phyloP scores from a whole-genome alignment of 2,329 filamentous ascomycete genomes.

The Rosellinia necatrix region DNA sequence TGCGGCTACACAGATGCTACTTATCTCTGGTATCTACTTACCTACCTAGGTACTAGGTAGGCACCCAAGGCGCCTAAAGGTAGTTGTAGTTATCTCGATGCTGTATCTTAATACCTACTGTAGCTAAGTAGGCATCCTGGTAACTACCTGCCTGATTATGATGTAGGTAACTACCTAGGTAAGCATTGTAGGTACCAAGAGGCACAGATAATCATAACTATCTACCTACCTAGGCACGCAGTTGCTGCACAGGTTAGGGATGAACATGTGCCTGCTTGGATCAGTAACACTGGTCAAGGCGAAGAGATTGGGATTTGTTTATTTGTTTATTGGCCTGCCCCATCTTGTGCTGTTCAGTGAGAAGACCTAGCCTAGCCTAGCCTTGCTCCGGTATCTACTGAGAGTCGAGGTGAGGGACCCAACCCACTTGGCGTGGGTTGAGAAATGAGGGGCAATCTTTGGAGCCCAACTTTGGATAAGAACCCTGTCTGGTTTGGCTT shows the following conservation, averaged over 20 bases:
- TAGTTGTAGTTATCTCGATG: too few relatives aligned
- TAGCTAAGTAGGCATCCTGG: too few relatives aligned
- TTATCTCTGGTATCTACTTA: too few relatives aligned
- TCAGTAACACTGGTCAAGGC: background rate
- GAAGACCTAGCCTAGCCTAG: background rate
- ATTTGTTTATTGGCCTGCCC: constrained; percentile 15
- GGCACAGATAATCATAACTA: too few relatives aligned
- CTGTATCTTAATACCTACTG: too few relatives aligned
- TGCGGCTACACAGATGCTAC: background rate
- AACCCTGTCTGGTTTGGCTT: background rate
- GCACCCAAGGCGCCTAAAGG: too few relatives aligned
- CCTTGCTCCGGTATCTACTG: constrained; percentile 15
- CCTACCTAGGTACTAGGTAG: too few relatives aligned
- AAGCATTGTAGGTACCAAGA: too few relatives aligned
- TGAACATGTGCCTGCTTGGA: background rate
- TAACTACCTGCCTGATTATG: too few relatives aligned
- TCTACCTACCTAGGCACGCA: too few relatives aligned
- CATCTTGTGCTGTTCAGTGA: constrained; percentile 15
- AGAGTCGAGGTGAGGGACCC: constrained; percentile 16
- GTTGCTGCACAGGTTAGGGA: too few relatives aligned
- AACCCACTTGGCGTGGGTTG: constrained; percentile 29
- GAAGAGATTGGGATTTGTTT: constrained; percentile 5
- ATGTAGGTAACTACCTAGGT: too few relatives aligned
- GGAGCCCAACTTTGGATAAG: constrained; percentile 17
- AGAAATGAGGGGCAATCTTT: constrained; percentile 31